Evolutionary conservation across 768 basidiomycete species (phyloP).

Genomic region (Mycena maculata): DNA sequence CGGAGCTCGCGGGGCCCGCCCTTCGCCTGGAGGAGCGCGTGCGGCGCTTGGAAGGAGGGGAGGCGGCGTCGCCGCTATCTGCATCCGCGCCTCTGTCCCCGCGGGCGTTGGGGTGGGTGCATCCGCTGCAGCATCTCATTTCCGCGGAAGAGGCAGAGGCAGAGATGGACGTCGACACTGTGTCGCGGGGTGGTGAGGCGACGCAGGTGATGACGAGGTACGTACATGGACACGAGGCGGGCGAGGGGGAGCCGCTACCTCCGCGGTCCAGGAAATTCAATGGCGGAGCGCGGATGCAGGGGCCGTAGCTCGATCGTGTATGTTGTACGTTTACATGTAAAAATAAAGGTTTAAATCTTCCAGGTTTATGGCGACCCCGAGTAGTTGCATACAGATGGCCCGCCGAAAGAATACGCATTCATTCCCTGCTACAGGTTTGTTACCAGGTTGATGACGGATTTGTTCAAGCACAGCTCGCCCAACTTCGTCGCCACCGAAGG

Average conservation of each 20-base stretch:
- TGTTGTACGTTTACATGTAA: too few relatives aligned
- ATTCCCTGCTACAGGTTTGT: too few relatives aligned
- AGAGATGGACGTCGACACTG: neutral
- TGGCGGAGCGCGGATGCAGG: too few relatives aligned
- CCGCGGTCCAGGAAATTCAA: neutral
- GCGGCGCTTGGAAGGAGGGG: neutral
- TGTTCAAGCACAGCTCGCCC: too few relatives aligned
- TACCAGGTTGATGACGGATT: too few relatives aligned
- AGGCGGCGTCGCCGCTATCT: neutral
- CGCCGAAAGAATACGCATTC: too few relatives aligned
- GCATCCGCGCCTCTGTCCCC: neutral
- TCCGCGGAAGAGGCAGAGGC: neutral
- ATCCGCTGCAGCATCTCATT: neutral
- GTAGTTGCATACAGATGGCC: too few relatives aligned
- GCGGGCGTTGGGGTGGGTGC: neutral
- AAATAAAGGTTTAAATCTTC: too few relatives aligned
- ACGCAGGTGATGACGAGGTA: neutral
- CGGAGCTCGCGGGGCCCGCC: neutral
- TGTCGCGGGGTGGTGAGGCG: neutral
- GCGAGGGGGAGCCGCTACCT: neutral
- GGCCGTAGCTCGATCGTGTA: too few relatives aligned
- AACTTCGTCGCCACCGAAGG: too few relatives aligned
- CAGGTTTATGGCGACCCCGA: too few relatives aligned
- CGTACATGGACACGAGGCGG: too few relatives aligned
- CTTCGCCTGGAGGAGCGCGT: constrained; percentile 12